Conservation (phyloP, 306 rosid species). For the Astragalus glycyphyllos region DNA sequence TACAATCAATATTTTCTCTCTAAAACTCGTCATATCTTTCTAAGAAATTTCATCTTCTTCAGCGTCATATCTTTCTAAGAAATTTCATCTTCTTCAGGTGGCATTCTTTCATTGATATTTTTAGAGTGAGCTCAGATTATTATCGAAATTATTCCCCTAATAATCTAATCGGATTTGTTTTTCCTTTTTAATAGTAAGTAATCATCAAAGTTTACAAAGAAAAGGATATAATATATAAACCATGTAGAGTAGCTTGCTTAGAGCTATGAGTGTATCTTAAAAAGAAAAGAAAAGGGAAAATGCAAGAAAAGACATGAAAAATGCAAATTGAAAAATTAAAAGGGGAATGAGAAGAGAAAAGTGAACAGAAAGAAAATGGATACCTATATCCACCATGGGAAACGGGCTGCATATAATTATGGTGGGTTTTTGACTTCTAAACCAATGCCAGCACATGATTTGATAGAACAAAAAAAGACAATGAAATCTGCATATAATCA, state of each 20-base stretch:
- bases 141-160: too few species aligned
- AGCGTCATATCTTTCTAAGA: too few species aligned
- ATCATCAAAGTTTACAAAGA: not conserved
- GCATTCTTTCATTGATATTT: too few species aligned
- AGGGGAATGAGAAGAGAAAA: not conserved
- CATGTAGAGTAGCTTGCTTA: not conserved
- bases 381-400: not conserved
- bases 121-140: too few species aligned
- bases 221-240: not conserved
- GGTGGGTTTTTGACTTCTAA: conserved; percentile 39
- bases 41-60: too few species aligned
- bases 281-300: not conserved
- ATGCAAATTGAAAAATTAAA: not conserved
- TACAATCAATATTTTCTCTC: too few species aligned
- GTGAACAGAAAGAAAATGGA: not conserved
- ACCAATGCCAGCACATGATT: conserved; percentile 26
- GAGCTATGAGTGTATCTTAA: not conserved
- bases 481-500: conserved; percentile 12
- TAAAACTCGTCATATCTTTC: too few species aligned
- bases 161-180: not conserved
- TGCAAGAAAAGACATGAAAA: not conserved
- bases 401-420: conserved; percentile 23
- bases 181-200: not conserved
- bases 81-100: too few species aligned
- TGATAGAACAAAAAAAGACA: conserved; percentile 37